A percentile compares a stretch with the other conserved stretches of the same genome.
These are phyloP conservation scores for Irpex sp. DNA, from an alignment of 1,284 basidiomycete genomes.

Conservation along the genomic window DNA sequence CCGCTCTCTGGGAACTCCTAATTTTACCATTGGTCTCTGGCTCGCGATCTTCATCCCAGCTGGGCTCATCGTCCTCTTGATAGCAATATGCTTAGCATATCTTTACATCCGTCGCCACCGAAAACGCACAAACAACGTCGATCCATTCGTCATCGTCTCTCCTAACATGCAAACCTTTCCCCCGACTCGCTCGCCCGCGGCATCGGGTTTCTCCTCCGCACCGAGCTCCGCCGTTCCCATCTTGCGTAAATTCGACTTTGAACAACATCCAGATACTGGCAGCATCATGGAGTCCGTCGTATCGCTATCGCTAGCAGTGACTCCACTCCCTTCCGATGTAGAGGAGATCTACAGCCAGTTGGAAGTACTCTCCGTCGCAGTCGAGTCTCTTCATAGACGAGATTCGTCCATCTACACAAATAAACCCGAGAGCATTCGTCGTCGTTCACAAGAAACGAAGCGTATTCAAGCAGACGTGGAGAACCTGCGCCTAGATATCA, in stretches of 20 bases:
- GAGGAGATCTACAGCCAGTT: constrained; percentile 10
- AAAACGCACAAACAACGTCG: background rate
- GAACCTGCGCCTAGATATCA: constrained; percentile 6
- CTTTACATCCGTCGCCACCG: background rate
- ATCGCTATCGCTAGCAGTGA: background rate
- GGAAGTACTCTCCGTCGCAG: constrained; percentile 4
- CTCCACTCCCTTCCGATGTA: constrained; percentile 6
- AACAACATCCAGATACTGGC: background rate
- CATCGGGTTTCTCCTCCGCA: background rate
- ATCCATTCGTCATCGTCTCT: background rate
- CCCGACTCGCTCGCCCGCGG: background rate
- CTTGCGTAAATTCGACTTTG: background rate
- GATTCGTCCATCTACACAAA: background rate
- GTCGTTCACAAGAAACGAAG: background rate
- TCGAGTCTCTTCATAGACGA: background rate
- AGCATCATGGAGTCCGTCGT: background rate
- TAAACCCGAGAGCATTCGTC: background rate
- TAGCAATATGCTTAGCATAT: background rate
- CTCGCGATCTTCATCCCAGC: background rate
- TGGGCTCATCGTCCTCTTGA: background rate
- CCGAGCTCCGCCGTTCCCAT: background rate
- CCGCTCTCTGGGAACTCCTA: background rate
- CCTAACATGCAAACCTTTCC: background rate
- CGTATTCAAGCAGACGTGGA: constrained; percentile 6
- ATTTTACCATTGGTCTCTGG: background rate